A percentile compares a stretch with the other conserved stretches of the same genome.
These are phyloP conservation scores for Microcos paniculata DNA, from an alignment of 345 rosid species.

Conservation along the genomic window DNA sequence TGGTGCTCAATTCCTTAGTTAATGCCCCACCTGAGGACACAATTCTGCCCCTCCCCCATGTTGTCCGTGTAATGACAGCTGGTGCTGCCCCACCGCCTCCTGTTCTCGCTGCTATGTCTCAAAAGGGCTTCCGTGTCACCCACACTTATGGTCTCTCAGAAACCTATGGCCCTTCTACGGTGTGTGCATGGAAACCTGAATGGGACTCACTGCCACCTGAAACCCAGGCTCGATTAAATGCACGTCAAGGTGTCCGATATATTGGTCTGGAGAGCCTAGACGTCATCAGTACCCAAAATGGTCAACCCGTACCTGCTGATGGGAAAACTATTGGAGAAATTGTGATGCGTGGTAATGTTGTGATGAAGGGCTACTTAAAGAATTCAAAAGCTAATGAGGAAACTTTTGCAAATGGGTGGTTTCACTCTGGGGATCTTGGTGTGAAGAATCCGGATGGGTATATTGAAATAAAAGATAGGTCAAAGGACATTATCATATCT, in stretches of 20 bases:
- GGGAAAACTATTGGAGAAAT: constrained; percentile 85
- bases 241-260: constrained; percentile 90
- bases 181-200: constrained; percentile 92
- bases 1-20: constrained; percentile 76
- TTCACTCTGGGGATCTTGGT: constrained; percentile 82
- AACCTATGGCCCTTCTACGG: constrained; percentile 80
- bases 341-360: constrained; percentile 71
- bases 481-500: constrained; percentile 88
- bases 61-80: constrained; percentile 79
- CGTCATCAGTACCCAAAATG: constrained; percentile 56
- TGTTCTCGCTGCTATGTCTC: constrained; percentile 64
- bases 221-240: constrained; percentile 73
- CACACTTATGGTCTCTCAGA: constrained; percentile 94
- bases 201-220: constrained; percentile 80
- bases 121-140: constrained; percentile 74
- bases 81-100: constrained; percentile 95
- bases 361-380: constrained; percentile 91
- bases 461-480: constrained; percentile 82
- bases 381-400: constrained; percentile 80
- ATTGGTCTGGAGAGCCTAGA: constrained; percentile 69
- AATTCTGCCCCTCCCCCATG: constrained; percentile 78
- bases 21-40: constrained; percentile 74
- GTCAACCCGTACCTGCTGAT: constrained; percentile 73
- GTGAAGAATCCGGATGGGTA: constrained; percentile 89
- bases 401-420: constrained; percentile 85